Percentiles rank a stretch among this genome's conserved stretches.
These are phyloP conservation scores for Primulina huaijiensis DNA, from an alignment of 257 asterid species.

Conservation along the genomic window DNA sequence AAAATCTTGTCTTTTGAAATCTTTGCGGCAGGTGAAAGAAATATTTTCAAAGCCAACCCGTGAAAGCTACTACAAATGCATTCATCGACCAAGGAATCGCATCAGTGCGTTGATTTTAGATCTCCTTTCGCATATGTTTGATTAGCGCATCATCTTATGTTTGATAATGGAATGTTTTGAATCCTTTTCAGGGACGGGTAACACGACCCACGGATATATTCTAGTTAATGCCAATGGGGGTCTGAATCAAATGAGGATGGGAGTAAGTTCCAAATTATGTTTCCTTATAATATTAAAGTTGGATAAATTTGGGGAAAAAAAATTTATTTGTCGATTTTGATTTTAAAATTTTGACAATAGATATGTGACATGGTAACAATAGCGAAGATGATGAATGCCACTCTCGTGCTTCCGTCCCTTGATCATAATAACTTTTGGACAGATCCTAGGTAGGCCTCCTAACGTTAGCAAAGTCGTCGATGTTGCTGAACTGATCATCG, in stretches of 20 bases:
- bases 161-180: background rate
- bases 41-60: constrained; percentile 56
- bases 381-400: constrained; percentile 54
- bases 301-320: no score
- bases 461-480: no score
- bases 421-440: constrained; percentile 70
- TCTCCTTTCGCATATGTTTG: background rate
- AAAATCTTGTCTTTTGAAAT: background rate
- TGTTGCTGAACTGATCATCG: no score
- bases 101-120: constrained; percentile 33
- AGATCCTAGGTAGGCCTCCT: constrained; percentile 58
- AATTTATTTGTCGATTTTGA: no score
- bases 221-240: constrained; percentile 74
- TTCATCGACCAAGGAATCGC: constrained; percentile 43
- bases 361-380: constrained; percentile 75
- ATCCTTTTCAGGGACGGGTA: constrained; percentile 35
- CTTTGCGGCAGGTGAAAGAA: constrained; percentile 40
- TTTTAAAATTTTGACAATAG: constrained; percentile 26
- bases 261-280: constrained; percentile 35
- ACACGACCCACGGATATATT: constrained; percentile 46
- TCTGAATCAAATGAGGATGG: constrained; percentile 72
- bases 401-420: constrained; percentile 69
- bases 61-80: constrained; percentile 41
- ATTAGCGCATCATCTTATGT: background rate
- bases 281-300: background rate